Conservation (phyloP, 805 yeast species). For the Schwanniomyces occidentalis region DNA sequence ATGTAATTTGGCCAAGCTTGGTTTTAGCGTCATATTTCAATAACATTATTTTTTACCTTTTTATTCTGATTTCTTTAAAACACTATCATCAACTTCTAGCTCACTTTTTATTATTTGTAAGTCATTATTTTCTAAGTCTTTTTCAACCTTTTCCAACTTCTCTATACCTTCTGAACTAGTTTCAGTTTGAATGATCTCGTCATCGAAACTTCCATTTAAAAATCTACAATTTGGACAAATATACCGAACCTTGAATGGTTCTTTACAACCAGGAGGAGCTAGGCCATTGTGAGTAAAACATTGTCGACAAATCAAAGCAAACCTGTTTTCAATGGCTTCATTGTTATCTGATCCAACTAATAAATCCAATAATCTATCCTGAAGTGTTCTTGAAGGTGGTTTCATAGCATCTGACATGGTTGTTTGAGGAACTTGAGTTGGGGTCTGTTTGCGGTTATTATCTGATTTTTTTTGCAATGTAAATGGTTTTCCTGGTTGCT, state of each 20-base stretch:
- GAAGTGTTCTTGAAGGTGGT: constrained; percentile 22
- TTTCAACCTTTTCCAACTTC: background rate
- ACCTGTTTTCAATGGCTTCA: constrained; percentile 60
- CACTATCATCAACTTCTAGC: background rate
- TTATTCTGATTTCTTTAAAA: too few species aligned
- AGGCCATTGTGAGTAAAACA: constrained; percentile 77
- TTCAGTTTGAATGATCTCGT: constrained; percentile 1
- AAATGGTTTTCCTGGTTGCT: too few species aligned
- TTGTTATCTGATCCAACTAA: constrained; percentile 58
- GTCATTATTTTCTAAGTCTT: too few species aligned
- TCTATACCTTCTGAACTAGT: constrained; percentile 4
- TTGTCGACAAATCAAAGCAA: constrained; percentile 68
- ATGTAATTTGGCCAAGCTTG: too few species aligned
- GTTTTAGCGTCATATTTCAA: too few species aligned
- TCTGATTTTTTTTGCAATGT: too few species aligned
- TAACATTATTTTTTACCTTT: too few species aligned
- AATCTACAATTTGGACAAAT: constrained; percentile 67
- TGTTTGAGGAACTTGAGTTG: background rate
- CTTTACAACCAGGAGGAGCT: constrained; percentile 65
- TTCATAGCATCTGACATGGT: background rate
- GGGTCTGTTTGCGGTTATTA: constrained; percentile 1
- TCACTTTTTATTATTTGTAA: background rate
- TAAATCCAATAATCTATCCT: constrained; percentile 38
- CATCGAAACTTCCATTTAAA: constrained; percentile 29
- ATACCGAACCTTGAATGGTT: constrained; percentile 53